Evolutionary conservation across 257 asterid genomes (phyloP), one percentile per base, ranked within the genome.

Genomic region (Nicotiana tomentosiformis): DNA sequence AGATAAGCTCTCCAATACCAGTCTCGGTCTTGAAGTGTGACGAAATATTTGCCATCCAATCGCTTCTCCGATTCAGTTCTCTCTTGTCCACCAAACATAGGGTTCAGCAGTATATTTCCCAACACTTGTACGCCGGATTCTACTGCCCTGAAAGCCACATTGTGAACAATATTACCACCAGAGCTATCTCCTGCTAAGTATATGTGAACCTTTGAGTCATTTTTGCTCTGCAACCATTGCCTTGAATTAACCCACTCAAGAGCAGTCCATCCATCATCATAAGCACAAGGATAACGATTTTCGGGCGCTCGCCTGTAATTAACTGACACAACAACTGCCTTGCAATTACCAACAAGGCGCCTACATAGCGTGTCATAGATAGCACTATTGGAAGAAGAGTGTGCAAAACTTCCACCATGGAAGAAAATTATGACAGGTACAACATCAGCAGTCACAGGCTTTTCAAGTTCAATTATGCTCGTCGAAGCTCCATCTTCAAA

Each of bases 391-490:
- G 91, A 93, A 1, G 98, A 94, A 26, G 98, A 94, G 79, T 94
- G 98, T 2, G 93, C 97, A 51, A 93, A 94, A 88, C 98, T 94
- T n/a, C 98, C 98, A 12, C 98, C 98, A 60, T 93, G 98, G 90
- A 92, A 93, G 93, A 87, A 94, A 11, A 94, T 66, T 32, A 94
- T 90, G 1, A 94, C 97, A 10, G 98, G 98, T 0, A 93, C 91
- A 17, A 90, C 55, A 37, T 86, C 90, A 5, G 88, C 10, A 70
- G 91, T 92, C 78, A 93, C 62, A 30, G 98, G 97, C 79, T 86
- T 88, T 29, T 92, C 98, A 0, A 92, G 91, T 17, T 92, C 92
- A 3, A 5, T 16, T 4, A 88, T 56, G 43, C 89, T 91, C 84
- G 90, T 83, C 0, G 77, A 79, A 7, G 86, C 77, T 66, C 82